Evolutionary conservation across 169 alveolate genomes (phyloP).

Genomic region (Eimeria acervulina): DNA sequence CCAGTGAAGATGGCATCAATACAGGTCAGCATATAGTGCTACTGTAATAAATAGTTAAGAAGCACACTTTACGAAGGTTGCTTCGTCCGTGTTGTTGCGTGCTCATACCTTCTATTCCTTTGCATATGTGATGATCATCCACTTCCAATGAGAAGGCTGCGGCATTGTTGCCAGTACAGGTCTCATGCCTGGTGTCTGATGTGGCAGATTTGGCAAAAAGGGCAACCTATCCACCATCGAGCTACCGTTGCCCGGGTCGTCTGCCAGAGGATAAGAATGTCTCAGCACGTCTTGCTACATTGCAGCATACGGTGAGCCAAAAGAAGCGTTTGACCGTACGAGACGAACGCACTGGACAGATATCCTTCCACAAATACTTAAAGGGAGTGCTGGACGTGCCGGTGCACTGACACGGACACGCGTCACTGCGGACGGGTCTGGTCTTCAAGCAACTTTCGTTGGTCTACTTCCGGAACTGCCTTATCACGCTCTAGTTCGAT

Average conservation of each 20-base stretch:
- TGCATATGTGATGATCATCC: background rate
- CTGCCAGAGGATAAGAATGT: background rate
- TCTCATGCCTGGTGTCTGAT: background rate
- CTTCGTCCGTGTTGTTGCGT: background rate
- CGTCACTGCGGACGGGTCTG: background rate
- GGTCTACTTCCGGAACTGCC: background rate
- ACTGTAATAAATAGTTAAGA: background rate
- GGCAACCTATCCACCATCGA: background rate
- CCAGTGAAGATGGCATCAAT: background rate
- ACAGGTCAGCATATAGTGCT: slow-evolving; percentile 10
- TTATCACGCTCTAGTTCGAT: background rate
- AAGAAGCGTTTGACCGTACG: background rate
- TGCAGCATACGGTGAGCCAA: background rate
- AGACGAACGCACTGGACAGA: background rate
- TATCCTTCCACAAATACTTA: background rate
- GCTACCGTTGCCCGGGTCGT: background rate
- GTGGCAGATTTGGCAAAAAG: background rate
- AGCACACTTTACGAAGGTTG: too few relatives aligned
- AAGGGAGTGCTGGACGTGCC: background rate
- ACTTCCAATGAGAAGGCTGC: background rate
- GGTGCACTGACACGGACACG: background rate
- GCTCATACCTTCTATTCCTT: background rate
- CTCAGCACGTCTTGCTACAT: background rate
- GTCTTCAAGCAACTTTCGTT: background rate
- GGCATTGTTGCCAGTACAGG: background rate